Percentiles rank a stretch among this genome's conserved stretches.
Conservation (phyloP, 192 early-diverging fungal genomes). For the Coemansia furcata region DNA sequence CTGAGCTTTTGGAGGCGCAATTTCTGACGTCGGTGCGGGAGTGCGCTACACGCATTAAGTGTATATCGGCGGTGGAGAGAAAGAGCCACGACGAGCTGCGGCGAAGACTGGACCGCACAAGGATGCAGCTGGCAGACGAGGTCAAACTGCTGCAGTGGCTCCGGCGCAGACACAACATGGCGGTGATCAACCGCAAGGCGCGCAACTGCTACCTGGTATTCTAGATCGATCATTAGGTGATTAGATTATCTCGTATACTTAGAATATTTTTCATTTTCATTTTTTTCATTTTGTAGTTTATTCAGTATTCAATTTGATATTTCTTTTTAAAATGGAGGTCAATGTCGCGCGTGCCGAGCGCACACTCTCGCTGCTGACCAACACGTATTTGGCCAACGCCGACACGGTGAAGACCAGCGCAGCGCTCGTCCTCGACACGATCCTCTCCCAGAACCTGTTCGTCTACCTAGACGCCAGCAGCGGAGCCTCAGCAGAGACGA, state of each 20-base stretch:
- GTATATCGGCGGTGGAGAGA: constrained; percentile 29
- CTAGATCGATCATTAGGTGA: constrained; percentile 16
- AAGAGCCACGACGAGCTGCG: constrained; percentile 35
- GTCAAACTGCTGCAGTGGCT: constrained; percentile 50
- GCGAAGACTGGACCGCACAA: constrained; percentile 21
- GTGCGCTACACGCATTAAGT: constrained; percentile 32
- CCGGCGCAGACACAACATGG: constrained; percentile 43
- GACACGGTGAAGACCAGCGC: constrained; percentile 36
- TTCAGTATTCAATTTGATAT: background rate
- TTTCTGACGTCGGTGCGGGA: constrained; percentile 45
- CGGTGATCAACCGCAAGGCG: constrained; percentile 38
- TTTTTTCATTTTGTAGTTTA: background rate
- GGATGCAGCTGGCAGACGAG: constrained; percentile 43
- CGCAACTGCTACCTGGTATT: constrained; percentile 28
- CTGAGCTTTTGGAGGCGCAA: constrained; percentile 24
- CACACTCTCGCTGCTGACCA: constrained; percentile 42
- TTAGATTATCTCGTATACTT: background rate
- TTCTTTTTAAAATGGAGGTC: constrained; percentile 25
- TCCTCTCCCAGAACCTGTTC: constrained; percentile 46
- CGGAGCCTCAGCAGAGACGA: constrained; percentile 10
- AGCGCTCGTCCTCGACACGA: constrained; percentile 30
- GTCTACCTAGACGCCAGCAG: constrained; percentile 5
- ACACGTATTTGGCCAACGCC: constrained; percentile 41
- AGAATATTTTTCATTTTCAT: background rate
- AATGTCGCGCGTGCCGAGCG: constrained; percentile 47